Conservation (phyloP, 2,329 filamentous ascomycete species). For the Pseudofabraea citricarpa region DNA sequence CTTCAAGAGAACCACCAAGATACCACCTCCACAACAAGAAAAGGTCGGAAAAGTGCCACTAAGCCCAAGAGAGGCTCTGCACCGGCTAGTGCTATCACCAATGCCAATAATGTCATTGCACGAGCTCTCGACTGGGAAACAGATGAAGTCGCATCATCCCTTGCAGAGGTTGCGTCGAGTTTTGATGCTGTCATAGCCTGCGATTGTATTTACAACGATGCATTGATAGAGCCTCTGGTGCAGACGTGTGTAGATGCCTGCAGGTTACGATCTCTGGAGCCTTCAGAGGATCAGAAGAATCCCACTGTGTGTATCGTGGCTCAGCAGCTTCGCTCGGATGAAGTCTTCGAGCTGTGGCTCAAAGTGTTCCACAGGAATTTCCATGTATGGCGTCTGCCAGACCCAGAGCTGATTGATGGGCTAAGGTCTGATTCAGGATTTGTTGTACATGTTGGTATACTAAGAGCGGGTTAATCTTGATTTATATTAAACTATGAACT, state of each 20-base stretch:
- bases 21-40: slow-evolving; percentile 8
- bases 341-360: slow-evolving; percentile 83
- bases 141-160: slow-evolving; percentile 43
- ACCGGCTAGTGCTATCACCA: not conserved
- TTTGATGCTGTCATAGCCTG: slow-evolving; percentile 78
- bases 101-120: slow-evolving; percentile 44
- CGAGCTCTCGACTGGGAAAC: slow-evolving; percentile 79
- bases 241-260: slow-evolving; percentile 75
- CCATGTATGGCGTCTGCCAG: slow-evolving; percentile 70
- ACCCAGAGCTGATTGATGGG: slow-evolving; percentile 50
- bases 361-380: slow-evolving; percentile 63
- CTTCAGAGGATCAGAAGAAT: slow-evolving; percentile 10
- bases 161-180: slow-evolving; percentile 28
- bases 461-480: no score
- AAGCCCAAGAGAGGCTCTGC: slow-evolving; percentile 16
- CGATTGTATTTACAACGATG: slow-evolving; percentile 94
- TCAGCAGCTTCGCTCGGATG: slow-evolving; percentile 80
- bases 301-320: slow-evolving; percentile 76
- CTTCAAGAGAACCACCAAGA: slow-evolving; percentile 52
- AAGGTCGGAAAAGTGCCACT: slow-evolving; percentile 15
- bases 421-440: slow-evolving; percentile 68
- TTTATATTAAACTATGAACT: no score
- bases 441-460: slow-evolving; percentile 72
- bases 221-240: slow-evolving; percentile 77
- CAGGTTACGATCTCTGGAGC: slow-evolving; percentile 40